Evolutionary conservation across 495 filamentous ascomycete species (phyloP).

Genomic region (Trichoderma orchidacearum): DNA sequence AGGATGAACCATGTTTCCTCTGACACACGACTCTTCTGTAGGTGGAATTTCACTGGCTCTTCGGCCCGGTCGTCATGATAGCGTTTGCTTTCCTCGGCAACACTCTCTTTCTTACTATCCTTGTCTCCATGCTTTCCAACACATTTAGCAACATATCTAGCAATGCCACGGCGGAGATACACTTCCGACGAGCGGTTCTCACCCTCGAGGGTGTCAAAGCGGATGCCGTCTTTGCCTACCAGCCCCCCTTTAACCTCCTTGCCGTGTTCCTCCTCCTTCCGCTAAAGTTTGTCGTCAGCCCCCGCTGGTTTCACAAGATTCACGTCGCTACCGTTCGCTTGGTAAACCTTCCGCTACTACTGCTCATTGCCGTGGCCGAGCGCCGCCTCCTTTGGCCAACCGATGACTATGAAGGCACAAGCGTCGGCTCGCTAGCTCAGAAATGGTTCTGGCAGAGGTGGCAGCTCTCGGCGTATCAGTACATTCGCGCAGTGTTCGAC

Average conservation of each 20-base stretch:
- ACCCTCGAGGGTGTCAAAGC: slow-evolving; percentile 66
- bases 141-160: slow-evolving; percentile 53
- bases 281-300: slow-evolving; percentile 47
- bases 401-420: neutral
- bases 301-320: slow-evolving; percentile 68
- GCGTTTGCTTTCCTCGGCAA: slow-evolving; percentile 63
- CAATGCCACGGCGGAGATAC: slow-evolving; percentile 54
- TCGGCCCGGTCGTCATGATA: slow-evolving; percentile 57
- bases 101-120: slow-evolving; percentile 62
- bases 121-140: slow-evolving; percentile 62
- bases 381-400: slow-evolving; percentile 31
- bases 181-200: slow-evolving; percentile 57
- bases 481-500: slow-evolving; percentile 56
- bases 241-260: slow-evolving; percentile 60
- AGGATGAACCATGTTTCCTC: too few relatives aligned
- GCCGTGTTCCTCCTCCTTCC: slow-evolving; percentile 50
- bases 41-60: slow-evolving; percentile 48
- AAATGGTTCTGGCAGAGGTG: slow-evolving; percentile 30
- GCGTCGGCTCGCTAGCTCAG: slow-evolving; percentile 8
- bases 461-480: slow-evolving; percentile 44
- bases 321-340: slow-evolving; percentile 51
- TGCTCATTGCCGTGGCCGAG: slow-evolving; percentile 45
- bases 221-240: slow-evolving; percentile 61
- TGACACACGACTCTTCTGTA: slow-evolving; percentile 5
- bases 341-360: slow-evolving; percentile 51